Evolutionary conservation across 2,329 filamentous ascomycete genomes (phyloP), one percentile per base, ranked within the genome.

Genomic region (Alternaria longipes): DNA sequence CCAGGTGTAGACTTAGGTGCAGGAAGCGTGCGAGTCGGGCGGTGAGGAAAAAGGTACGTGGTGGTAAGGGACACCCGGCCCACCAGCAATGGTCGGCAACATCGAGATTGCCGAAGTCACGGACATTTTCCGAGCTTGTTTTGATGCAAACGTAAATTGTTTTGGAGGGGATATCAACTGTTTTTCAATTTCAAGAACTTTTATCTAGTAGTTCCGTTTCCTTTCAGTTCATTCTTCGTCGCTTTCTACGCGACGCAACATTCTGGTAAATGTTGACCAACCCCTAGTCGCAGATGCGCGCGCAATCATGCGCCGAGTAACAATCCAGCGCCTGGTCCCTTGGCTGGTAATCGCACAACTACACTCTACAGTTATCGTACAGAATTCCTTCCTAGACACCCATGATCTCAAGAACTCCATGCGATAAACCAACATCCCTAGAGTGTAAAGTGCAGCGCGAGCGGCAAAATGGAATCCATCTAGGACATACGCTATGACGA

Each of bases 121-220:
- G 22, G 46, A 50, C 32, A 50, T 20, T 50, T 18, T 11, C 1
- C 36, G 32, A 50, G 7, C 46, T 50, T 50, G 46, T 38, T 50
- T 50, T 2, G 30, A 50, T 38, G 14, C 22, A 32, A 18, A 3
- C 5, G 20, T 24, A 8, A 9, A n/a, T n/a, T 42, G n/a, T 38
- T 38, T 1, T 56, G 8, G 55, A 54, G 20, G 54, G 54, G 26
- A 54, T 73, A 73, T 73, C 30, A 71, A 71, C 45, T 73, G 70
- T 73, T 73, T 72, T 73, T 71, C 66, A 72, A 73, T 73, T 74
- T 70, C 52, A 68, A 52, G 56, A 62, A 68, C 72, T 73, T 74
- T 73, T 71, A 59, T 71, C 65, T 68, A 64, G 62, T 59, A 60
- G 55, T 66, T 60, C 58, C 18, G 38, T 47, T 64, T 62, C 59